Evolutionary conservation across 805 yeast genomes (phyloP).

Genomic region (Schwanniomyces sp.): DNA sequence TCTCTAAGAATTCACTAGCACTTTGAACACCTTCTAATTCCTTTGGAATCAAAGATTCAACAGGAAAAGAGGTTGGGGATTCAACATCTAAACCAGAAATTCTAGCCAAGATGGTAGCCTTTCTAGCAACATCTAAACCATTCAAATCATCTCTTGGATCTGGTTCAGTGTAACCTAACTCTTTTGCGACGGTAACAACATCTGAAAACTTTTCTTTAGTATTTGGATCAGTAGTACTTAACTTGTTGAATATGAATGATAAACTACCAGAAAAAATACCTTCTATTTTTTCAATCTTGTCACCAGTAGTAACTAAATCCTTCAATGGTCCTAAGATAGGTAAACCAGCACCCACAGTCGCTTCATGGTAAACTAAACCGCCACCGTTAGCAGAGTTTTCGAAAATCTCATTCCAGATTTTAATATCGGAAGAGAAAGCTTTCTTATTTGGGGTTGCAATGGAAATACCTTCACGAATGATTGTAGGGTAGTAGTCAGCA

Average conservation of each 20-base stretch:
- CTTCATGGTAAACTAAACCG: conserved; percentile 93
- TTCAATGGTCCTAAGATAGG: conserved; percentile 88
- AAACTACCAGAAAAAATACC: conserved; percentile 97
- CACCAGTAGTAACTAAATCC: conserved; percentile 91
- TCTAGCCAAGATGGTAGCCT: conserved; percentile 94
- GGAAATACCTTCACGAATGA: conserved; percentile 77
- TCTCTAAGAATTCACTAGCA: conserved; percentile 75
- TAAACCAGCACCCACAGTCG: conserved; percentile 98
- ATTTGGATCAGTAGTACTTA: conserved; percentile 65
- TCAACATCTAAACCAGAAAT: conserved; percentile 82
- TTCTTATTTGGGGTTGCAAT: conserved; percentile 98
- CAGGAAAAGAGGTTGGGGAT: conserved; percentile 91
- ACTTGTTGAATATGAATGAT: conserved; percentile 93
- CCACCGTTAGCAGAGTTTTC: conserved; percentile 48
- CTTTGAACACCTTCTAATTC: conserved; percentile 72
- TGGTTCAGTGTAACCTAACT: conserved; percentile 96
- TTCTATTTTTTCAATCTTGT: conserved; percentile 84
- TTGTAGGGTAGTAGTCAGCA: conserved; percentile 74
- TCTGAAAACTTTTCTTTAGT: conserved; percentile 77
- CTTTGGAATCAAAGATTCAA: conserved; percentile 88
- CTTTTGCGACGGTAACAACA: conserved; percentile 83
- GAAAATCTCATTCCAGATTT: conserved; percentile 77
- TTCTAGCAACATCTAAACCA: conserved; percentile 98
- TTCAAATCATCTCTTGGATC: conserved; percentile 99
- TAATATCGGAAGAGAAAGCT: conserved; percentile 81